Conservation (phyloP, 139 green algal genomes). For the Mesotaenium endlicherianum region DNA sequence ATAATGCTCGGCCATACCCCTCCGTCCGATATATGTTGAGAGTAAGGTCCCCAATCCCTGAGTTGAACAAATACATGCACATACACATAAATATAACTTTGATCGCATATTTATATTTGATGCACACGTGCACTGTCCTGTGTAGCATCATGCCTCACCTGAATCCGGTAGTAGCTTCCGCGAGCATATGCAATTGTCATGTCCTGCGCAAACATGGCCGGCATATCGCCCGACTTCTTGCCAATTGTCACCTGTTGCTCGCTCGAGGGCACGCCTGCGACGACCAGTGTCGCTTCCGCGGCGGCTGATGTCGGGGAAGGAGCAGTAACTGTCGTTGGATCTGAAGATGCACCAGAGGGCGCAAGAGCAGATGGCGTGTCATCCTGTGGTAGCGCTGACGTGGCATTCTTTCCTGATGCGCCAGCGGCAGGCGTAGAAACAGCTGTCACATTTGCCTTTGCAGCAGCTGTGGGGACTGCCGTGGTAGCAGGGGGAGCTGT, state of each 20-base stretch:
- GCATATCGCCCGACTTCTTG: too few relatives aligned
- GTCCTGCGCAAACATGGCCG: constrained; percentile 29
- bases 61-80: background rate
- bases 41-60: background rate
- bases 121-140: background rate
- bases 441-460: too few relatives aligned
- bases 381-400: too few relatives aligned
- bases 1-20: too few relatives aligned
- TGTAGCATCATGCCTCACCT: background rate
- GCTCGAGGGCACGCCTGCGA: background rate
- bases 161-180: constrained; percentile 36
- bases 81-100: background rate
- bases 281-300: background rate
- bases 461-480: too few relatives aligned
- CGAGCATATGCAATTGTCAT: constrained; percentile 21
- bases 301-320: background rate
- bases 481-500: background rate
- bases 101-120: background rate
- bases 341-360: too few relatives aligned
- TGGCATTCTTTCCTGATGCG: too few relatives aligned
- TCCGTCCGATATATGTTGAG: background rate
- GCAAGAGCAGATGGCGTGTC: too few relatives aligned
- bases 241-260: too few relatives aligned
- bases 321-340: too few relatives aligned
- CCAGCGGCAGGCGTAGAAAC: too few relatives aligned